Base-by-base conservation (phyloP, 139 green algal species). In the Trebouxia sp. region DNA sequence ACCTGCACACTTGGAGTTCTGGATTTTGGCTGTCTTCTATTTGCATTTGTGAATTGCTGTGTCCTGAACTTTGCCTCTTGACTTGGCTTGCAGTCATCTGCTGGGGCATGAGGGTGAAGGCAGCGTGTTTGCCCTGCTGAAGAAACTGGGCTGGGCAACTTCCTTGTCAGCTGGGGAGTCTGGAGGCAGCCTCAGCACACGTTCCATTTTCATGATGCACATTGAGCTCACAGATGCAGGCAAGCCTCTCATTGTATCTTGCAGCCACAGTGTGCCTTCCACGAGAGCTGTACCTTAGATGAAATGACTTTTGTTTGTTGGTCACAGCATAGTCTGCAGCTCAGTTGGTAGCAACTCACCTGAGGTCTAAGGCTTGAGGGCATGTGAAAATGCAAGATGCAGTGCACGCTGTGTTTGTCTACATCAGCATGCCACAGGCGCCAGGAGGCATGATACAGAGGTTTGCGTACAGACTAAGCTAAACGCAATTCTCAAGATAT, bases 71-170 rank as follows among this genome's bases (percentile, higher is more conserved):
- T 7, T 22, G 38, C 38, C 38, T 53, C 24, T 30, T 51, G 35
- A 11, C 6, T 67, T 22, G 17, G 51, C 11, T 5, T 80, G 50
- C 80, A 87, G 69, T 37, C 69, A 77, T 37, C 69, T 77, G 69
- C 3, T 77, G 41, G 69, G 85, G 8, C 93, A 98, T 69, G 94
- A 98, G 80, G 94, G 93, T 11, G 81, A 91, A 30, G 94, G 94
- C 66, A 94, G 87, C 35, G 82, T 94, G 10, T 97, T 97, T 86
- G 90, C 94, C 12, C 74, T 93, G 72, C 89, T 98, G 38, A 98
- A 97, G 87, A 83, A 82, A 12, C 35, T 65, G 4, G 91, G 93
- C 41, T 94, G 85, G 86, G 93, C 90, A 0, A 91, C 83, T 5
- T 74, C 55, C 5, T 82, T 97, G 70, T 84, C 81, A 35, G 91